Conservation (phyloP, 352 stramenopile genomes). For the Globisporangium paddicum region DNA sequence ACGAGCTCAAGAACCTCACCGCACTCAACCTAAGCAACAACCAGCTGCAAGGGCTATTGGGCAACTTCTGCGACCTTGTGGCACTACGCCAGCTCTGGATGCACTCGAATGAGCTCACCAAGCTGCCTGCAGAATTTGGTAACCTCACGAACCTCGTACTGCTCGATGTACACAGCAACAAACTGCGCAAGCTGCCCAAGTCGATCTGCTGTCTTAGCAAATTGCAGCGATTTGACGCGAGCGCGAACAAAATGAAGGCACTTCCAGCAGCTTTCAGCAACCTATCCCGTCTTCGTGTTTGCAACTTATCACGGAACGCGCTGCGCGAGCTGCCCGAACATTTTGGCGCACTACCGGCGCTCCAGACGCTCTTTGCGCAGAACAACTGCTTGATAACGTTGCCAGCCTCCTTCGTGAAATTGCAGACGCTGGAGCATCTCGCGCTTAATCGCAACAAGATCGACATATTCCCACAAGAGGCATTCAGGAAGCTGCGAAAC, state of each 20-base stretch:
- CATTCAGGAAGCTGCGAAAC: slow-evolving; percentile 13
- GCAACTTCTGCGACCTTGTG: slow-evolving; percentile 47
- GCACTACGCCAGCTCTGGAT: slow-evolving; percentile 35
- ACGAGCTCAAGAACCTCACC: slow-evolving; percentile 29
- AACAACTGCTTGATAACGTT: slow-evolving; percentile 41
- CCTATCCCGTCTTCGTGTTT: slow-evolving; percentile 27
- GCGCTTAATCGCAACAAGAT: slow-evolving; percentile 41
- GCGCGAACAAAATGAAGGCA: slow-evolving; percentile 36
- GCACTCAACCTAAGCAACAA: slow-evolving; percentile 45
- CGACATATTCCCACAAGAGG: slow-evolving; percentile 28
- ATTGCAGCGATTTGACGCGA: slow-evolving; percentile 32
- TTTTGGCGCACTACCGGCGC: slow-evolving; percentile 26
- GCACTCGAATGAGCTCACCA: slow-evolving; percentile 15
- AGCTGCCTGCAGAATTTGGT: slow-evolving; percentile 20
- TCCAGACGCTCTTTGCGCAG: slow-evolving; percentile 29
- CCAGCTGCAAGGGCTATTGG: slow-evolving; percentile 31
- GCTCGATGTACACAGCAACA: slow-evolving; percentile 39
- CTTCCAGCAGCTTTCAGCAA: slow-evolving; percentile 47
- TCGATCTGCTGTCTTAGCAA: slow-evolving; percentile 38
- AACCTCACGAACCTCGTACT: slow-evolving; percentile 28
- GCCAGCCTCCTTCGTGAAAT: slow-evolving; percentile 29
- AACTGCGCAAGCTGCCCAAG: slow-evolving; percentile 34
- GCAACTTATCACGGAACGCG: slow-evolving; percentile 33
- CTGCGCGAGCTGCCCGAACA: slow-evolving; percentile 31
- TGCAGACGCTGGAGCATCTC: slow-evolving; percentile 34